Evolutionary conservation across 768 basidiomycete genomes (phyloP).

Genomic region (Xanthoconium purpureum): DNA sequence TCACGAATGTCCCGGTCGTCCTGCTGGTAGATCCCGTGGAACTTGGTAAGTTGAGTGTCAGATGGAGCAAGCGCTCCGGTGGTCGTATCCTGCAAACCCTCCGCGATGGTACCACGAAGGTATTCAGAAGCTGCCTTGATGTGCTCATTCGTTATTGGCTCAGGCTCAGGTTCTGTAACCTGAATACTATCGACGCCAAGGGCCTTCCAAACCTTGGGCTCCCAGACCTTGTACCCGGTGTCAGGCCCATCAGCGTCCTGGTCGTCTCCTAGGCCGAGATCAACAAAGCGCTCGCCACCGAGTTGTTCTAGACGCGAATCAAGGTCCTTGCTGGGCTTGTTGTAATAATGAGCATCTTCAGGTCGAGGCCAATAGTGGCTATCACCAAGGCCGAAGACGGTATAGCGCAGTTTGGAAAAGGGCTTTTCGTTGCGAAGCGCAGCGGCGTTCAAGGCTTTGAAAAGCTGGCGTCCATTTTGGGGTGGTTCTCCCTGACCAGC

Average conservation of each 20-base stretch:
- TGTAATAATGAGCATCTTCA: conserved; percentile 98
- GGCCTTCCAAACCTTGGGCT: conserved; percentile 88
- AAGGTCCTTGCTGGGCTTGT: conserved; percentile 92
- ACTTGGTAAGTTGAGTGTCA: conserved; percentile 96
- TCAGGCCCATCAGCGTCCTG: conserved; percentile 95
- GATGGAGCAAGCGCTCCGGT: conserved; percentile 90
- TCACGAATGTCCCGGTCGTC: conserved; percentile 99
- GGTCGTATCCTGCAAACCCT: conserved; percentile 80
- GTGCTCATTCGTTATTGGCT: conserved; percentile 98
- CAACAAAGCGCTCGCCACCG: conserved; percentile 71
- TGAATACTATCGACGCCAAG: conserved; percentile 89
- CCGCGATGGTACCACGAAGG: conserved; percentile 91
- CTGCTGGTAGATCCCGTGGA: conserved; percentile 95
- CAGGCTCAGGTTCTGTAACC: conserved; percentile 88
- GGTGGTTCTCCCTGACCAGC: conserved; percentile 98
- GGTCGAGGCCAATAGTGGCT: conserved; percentile 98
- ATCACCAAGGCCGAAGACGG: conserved; percentile 95
- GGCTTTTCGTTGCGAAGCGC: conserved; percentile 47
- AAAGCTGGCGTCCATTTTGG: conserved; percentile 89
- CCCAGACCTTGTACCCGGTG: conserved; percentile 98
- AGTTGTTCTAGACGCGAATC: conserved; percentile 75
- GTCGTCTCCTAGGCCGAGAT: conserved; percentile 89
- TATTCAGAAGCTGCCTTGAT: conserved; percentile 96
- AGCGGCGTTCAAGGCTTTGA: conserved; percentile 78
- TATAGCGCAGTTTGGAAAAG: conserved; percentile 64